Percentiles rank a stretch among this genome's conserved stretches.
Evolutionary conservation across 2,329 filamentous ascomycete genomes (phyloP).

Genomic region (Fusarium succisae): DNA sequence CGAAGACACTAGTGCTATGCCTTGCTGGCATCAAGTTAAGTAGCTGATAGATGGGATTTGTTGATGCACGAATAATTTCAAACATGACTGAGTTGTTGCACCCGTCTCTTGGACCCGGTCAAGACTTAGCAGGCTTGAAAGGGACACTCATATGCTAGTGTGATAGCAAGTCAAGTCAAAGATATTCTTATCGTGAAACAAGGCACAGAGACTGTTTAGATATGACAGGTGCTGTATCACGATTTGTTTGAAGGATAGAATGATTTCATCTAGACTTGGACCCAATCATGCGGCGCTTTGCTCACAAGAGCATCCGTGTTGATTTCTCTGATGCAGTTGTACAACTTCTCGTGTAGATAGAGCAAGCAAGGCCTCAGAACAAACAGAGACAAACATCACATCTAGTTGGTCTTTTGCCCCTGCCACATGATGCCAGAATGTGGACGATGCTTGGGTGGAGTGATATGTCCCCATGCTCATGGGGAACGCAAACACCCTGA

Average conservation of each 20-base stretch:
- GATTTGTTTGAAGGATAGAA: neutral
- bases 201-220: neutral
- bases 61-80: slow-evolving; percentile 2
- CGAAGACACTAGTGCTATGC: neutral
- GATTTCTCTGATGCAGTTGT: neutral
- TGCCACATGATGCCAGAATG: slow-evolving; percentile 1
- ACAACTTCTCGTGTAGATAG: neutral
- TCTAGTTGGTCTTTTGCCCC: neutral
- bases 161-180: neutral
- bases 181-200: neutral
- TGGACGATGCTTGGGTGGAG: neutral
- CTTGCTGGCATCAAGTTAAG: neutral
- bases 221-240: neutral
- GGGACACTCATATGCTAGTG: neutral
- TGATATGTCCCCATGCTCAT: neutral
- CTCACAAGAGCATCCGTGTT: neutral
- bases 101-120: neutral
- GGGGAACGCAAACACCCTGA: neutral
- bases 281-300: neutral
- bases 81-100: neutral
- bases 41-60: neutral
- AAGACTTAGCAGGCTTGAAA: neutral
- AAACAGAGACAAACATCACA: neutral
- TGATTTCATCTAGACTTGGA: neutral
- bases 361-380: neutral